Conservation (phyloP, 2,329 filamentous ascomycete species). For the Phaeoacremonium minimum region DNA sequence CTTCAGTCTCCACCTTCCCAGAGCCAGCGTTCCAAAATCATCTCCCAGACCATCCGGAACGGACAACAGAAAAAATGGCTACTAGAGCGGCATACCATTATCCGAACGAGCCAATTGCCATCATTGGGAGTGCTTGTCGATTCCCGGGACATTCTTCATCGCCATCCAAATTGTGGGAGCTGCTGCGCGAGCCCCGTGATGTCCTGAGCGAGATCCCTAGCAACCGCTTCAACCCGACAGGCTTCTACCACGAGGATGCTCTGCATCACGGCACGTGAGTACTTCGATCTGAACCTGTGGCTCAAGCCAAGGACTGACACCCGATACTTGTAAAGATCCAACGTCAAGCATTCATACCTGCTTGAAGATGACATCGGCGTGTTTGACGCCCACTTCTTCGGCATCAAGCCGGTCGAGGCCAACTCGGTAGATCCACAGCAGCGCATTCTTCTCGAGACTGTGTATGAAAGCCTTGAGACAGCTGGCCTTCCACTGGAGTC, state of each 20-base stretch:
- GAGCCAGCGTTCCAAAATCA: no score
- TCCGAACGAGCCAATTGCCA: conserved; percentile 31
- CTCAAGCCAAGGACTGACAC: no score
- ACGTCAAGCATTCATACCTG: conserved; percentile 16
- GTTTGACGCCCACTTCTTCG: conserved; percentile 20
- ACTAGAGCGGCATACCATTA: no score
- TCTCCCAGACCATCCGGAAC: no score
- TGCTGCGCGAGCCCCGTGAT: conserved; percentile 18
- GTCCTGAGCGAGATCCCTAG: conserved; percentile 13
- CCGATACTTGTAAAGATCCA: no score
- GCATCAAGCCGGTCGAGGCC: conserved; percentile 15
- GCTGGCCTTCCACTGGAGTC: conserved; percentile 11
- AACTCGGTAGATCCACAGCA: conserved; percentile 11
- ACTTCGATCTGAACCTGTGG: no score
- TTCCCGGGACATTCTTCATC: conserved; percentile 28
- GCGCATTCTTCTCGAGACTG: conserved; percentile 12
- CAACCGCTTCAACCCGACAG: conserved; percentile 15
- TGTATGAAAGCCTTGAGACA: conserved; percentile 16
- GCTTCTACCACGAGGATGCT: conserved; percentile 20
- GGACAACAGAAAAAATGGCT: no score
- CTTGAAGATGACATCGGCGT: conserved; percentile 2
- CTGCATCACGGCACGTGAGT: conserved; percentile 18
- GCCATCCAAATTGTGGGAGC: conserved; percentile 29
- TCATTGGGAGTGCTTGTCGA: conserved; percentile 34
- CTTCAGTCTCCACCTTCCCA: no score